These are phyloP conservation scores for Pelargonium nanum DNA, from an alignment of 345 rosid species.

Conservation along the genomic window DNA sequence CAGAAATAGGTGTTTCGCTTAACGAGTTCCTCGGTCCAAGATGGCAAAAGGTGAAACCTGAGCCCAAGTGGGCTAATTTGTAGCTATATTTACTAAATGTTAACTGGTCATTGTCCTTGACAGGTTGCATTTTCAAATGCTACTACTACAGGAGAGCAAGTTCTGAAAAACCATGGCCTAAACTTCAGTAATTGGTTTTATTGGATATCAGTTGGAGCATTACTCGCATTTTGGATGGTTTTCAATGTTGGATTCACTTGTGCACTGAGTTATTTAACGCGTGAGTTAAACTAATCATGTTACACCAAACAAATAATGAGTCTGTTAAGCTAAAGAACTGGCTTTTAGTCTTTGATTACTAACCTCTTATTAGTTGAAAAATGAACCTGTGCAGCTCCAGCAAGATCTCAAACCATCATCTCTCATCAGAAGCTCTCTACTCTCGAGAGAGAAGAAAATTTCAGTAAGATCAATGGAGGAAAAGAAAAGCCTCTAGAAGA, in stretches of 20 bases:
- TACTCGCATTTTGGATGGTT: slow-evolving; percentile 33
- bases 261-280: slow-evolving; percentile 19
- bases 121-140: slow-evolving; percentile 27
- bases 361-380: slow-evolving; percentile 4
- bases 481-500: slow-evolving; percentile 9
- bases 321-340: neutral
- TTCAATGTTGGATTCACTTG: slow-evolving; percentile 28
- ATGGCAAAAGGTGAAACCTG: slow-evolving; percentile 37
- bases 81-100: neutral
- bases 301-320: too few species aligned
- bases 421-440: slow-evolving; percentile 17
- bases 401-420: slow-evolving; percentile 16
- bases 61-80: too few species aligned
- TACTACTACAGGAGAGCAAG: slow-evolving; percentile 25
- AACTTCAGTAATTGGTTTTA: slow-evolving; percentile 21
- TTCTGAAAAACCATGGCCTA: slow-evolving; percentile 24
- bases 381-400: slow-evolving; percentile 21
- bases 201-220: slow-evolving; percentile 29
- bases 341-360: neutral
- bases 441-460: slow-evolving; percentile 7
- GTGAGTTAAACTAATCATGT: slow-evolving; percentile 21
- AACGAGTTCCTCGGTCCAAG: slow-evolving; percentile 48
- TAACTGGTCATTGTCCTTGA: slow-evolving; percentile 1
- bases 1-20: slow-evolving; percentile 28
- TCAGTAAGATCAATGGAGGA: neutral